phyloP scores from a whole-genome alignment of 2,329 filamentous ascomycete species.

The Drechslera avenae region DNA sequence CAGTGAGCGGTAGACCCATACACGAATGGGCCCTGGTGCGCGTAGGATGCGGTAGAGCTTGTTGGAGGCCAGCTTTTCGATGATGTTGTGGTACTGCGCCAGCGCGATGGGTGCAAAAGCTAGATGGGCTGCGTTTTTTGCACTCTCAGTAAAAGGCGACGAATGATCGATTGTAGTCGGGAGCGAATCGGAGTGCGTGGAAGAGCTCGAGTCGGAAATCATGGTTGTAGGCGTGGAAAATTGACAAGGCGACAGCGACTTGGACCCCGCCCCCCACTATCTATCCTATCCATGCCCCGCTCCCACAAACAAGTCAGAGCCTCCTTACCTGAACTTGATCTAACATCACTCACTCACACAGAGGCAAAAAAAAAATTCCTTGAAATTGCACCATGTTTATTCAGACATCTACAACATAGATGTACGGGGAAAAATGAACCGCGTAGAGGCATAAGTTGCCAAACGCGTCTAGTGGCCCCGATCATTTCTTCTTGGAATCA shows the following conservation, averaged over 20 bases:
- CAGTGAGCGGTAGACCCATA: slow-evolving; percentile 34
- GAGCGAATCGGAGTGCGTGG: slow-evolving; percentile 12
- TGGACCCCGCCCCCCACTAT: slow-evolving; percentile 6
- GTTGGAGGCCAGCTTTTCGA: slow-evolving; percentile 31
- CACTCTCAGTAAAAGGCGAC: slow-evolving; percentile 9
- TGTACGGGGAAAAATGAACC: slow-evolving; percentile 41
- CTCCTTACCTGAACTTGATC: no score
- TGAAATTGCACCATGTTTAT: neutral
- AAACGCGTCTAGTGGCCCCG: slow-evolving; percentile 43
- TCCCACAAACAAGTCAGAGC: no score
- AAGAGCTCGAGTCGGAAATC: slow-evolving; percentile 13
- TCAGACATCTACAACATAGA: neutral
- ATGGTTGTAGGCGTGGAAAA: slow-evolving; percentile 12
- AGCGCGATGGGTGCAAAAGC: slow-evolving; percentile 30
- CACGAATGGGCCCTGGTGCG: slow-evolving; percentile 33
- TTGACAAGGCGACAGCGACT: slow-evolving; percentile 4
- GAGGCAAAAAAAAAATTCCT: neutral
- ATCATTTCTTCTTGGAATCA: slow-evolving; percentile 40
- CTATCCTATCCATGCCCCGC: neutral
- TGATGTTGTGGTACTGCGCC: slow-evolving; percentile 32
- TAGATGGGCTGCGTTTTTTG: slow-evolving; percentile 12
- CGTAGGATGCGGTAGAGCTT: slow-evolving; percentile 32
- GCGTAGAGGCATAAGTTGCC: slow-evolving; percentile 33
- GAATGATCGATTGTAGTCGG: neutral
- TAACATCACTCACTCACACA: neutral